Percentiles rank a stretch among this genome's conserved stretches.
These are phyloP conservation scores for Phaeotremella skinneri DNA, from an alignment of 768 basidiomycete genomes.

Conservation along the genomic window DNA sequence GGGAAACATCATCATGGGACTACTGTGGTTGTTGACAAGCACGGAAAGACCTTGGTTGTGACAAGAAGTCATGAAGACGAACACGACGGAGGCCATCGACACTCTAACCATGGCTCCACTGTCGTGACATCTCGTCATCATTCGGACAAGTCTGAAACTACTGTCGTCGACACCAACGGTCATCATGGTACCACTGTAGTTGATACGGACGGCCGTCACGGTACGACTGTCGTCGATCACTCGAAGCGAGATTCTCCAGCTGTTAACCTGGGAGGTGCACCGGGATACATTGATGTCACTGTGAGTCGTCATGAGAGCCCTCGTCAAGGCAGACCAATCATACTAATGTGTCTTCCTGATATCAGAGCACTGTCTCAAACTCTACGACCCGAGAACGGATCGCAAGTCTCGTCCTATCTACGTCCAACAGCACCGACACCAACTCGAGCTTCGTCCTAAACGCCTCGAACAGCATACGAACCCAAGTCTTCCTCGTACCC, in stretches of 20 bases:
- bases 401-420: conserved; percentile 55
- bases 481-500: conserved; percentile 56
- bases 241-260: conserved; percentile 18
- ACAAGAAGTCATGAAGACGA: neutral
- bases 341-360: neutral
- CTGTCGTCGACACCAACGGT: conserved; percentile 11
- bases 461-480: conserved; percentile 58
- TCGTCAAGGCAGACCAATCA: too few relatives aligned
- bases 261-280: conserved; percentile 35
- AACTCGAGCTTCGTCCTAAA: conserved; percentile 55
- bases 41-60: conserved; percentile 3
- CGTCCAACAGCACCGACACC: conserved; percentile 38
- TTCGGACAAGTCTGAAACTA: neutral
- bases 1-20: conserved; percentile 3
- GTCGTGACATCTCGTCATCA: neutral
- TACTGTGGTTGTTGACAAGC: conserved; percentile 4
- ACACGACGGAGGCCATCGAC: neutral
- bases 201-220: conserved; percentile 6
- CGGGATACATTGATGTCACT: conserved; percentile 47
- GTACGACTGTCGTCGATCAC: conserved; percentile 14
- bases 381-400: conserved; percentile 51
- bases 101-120: neutral
- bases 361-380: conserved; percentile 52
- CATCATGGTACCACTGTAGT: conserved; percentile 9
- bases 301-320: conserved; percentile 4